Evolutionary conservation across 768 basidiomycete genomes (phyloP).

Genomic region (Suillus tomentosus): DNA sequence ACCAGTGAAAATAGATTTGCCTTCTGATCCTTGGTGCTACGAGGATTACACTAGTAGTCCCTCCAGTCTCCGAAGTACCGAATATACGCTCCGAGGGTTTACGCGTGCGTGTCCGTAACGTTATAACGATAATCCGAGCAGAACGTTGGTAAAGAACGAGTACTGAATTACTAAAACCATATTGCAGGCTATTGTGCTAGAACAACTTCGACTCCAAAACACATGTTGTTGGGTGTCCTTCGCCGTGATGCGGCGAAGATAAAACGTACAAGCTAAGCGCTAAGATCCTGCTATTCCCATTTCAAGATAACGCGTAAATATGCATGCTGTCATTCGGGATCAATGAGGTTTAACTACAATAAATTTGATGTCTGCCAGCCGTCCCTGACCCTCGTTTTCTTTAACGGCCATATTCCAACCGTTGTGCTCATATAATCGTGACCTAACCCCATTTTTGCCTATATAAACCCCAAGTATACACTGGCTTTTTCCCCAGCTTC

Average conservation of each 20-base stretch:
- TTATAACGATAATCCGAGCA: not conserved
- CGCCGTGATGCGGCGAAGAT: not conserved
- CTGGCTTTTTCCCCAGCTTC: not conserved
- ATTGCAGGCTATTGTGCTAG: not conserved
- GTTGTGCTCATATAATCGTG: not conserved
- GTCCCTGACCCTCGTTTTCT: constrained; percentile 24
- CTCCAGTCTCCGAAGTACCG: not conserved
- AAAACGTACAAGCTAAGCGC: constrained; percentile 3
- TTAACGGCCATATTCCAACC: constrained; percentile 12
- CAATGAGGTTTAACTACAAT: not conserved
- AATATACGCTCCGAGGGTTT: constrained; percentile 2
- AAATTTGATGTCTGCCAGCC: not conserved
- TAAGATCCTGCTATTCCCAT: not conserved
- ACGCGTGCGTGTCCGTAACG: not conserved
- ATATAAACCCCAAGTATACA: constrained; percentile 25
- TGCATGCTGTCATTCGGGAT: constrained; percentile 5
- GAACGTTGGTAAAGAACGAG: not conserved
- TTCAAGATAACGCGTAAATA: constrained; percentile 2
- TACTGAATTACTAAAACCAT: constrained; percentile 2
- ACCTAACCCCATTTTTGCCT: constrained; percentile 25
- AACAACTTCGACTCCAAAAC: constrained; percentile 8
- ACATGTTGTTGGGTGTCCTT: not conserved
- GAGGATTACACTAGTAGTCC: not conserved
- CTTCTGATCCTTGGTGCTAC: not conserved
- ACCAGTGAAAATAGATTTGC: not conserved